Evolutionary conservation across 2,329 filamentous ascomycete genomes (phyloP).

Genomic region (Volutella citrinella): DNA sequence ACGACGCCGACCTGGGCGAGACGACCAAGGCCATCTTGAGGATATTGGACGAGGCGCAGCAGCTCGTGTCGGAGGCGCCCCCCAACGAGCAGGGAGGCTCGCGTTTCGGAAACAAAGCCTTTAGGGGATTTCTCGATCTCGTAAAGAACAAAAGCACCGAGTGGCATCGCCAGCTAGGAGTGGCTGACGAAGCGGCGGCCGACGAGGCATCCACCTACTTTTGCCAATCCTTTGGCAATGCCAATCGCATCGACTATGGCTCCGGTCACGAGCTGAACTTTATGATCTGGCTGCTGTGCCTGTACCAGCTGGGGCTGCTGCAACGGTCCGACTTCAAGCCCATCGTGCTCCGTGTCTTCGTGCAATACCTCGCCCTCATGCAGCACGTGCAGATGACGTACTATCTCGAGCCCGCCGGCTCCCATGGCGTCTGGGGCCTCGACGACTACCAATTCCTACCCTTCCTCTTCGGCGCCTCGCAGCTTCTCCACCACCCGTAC

Average conservation of each 20-base stretch:
- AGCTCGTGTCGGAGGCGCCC: constrained; percentile 66
- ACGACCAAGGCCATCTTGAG: constrained; percentile 61
- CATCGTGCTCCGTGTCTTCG: constrained; percentile 75
- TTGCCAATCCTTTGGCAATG: constrained; percentile 79
- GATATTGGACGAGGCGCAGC: constrained; percentile 68
- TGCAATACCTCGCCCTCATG: constrained; percentile 82
- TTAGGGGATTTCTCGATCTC: constrained; percentile 76
- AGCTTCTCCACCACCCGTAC: constrained; percentile 79
- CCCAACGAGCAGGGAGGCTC: constrained; percentile 84
- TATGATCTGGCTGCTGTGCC: constrained; percentile 90
- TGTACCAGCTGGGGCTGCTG: constrained; percentile 74
- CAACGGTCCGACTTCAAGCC: constrained; percentile 64
- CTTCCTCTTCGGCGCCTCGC: constrained; percentile 90
- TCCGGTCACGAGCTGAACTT: constrained; percentile 98
- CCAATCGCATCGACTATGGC: constrained; percentile 88
- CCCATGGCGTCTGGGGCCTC: constrained; percentile 95
- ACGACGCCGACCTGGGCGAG: constrained; percentile 55
- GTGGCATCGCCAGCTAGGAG: constrained; percentile 64
- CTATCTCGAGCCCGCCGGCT: constrained; percentile 94
- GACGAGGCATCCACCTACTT: constrained; percentile 79
- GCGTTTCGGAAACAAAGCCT: constrained; percentile 91
- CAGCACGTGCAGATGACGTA: constrained; percentile 85
- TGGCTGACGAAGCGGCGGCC: constrained; percentile 52
- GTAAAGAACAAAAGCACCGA: constrained; percentile 50
- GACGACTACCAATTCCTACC: constrained; percentile 98